Conservation (phyloP, 345 rosid species). For the Toxicodendron radicans region DNA sequence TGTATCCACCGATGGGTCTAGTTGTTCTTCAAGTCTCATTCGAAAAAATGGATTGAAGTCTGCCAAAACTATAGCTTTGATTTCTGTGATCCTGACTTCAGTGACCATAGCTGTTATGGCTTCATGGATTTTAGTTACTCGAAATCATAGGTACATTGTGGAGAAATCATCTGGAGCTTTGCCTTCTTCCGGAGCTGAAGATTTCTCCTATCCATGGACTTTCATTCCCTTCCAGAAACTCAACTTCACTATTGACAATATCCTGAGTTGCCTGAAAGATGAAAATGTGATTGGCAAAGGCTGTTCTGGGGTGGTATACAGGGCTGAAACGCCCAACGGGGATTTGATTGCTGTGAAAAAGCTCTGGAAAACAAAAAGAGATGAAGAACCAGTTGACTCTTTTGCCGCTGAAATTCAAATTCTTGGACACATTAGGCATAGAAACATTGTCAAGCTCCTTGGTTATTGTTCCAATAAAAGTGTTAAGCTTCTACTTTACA, state of each 20-base stretch:
- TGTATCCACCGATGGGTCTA: conserved; percentile 58
- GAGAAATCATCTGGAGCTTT: conserved; percentile 52
- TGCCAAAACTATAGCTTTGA: conserved; percentile 66
- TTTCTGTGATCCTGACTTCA: conserved; percentile 58
- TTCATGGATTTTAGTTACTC: conserved; percentile 56
- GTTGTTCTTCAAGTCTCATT: conserved; percentile 61
- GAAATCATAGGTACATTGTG: conserved; percentile 54
- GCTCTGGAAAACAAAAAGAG: conserved; percentile 74
- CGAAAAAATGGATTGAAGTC: conserved; percentile 54
- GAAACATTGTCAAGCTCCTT: conserved; percentile 83
- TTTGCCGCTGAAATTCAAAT: conserved; percentile 93
- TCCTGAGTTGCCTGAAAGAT: conserved; percentile 67
- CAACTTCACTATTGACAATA: conserved; percentile 66
- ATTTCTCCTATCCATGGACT: conserved; percentile 94
- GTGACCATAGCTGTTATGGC: conserved; percentile 59
- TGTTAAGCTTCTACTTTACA: conserved; percentile 83
- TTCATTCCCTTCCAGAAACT: conserved; percentile 93
- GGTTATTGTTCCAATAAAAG: conserved; percentile 89
- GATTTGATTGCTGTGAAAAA: conserved; percentile 84
- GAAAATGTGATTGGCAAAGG: conserved; percentile 96
- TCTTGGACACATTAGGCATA: conserved; percentile 82
- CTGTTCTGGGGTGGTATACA: conserved; percentile 88
- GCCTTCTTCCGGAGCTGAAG: conserved; percentile 55
- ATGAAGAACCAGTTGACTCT: conserved; percentile 65
- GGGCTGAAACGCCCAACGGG: conserved; percentile 80